Evolutionary conservation across 2,329 filamentous ascomycete species (phyloP).

Genomic region (Colletotrichum noveboracense): DNA sequence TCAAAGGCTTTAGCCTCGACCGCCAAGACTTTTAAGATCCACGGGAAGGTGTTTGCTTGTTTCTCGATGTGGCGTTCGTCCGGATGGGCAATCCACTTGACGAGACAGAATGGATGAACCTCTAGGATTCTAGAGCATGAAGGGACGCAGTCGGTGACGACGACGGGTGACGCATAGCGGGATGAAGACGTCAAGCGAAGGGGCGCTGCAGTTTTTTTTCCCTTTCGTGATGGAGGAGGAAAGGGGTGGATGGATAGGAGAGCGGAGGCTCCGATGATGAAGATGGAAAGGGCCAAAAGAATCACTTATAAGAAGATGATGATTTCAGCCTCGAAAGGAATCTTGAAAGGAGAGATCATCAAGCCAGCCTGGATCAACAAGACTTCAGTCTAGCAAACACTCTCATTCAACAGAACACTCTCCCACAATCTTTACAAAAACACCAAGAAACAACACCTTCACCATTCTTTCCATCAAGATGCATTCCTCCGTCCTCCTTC

Average conservation of each 20-base stretch:
- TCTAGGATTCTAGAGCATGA: neutral
- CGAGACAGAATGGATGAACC: neutral
- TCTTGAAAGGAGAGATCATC: neutral
- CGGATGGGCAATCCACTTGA: neutral
- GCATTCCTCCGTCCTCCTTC: conserved; percentile 1
- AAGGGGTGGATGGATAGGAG: neutral
- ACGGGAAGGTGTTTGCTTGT: neutral
- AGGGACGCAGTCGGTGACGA: neutral
- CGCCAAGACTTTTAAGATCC: neutral
- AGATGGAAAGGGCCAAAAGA: neutral
- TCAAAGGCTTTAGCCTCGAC: neutral
- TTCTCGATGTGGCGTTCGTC: neutral
- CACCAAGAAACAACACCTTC: neutral
- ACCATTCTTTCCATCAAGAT: neutral
- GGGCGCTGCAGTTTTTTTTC: neutral
- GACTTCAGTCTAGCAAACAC: neutral
- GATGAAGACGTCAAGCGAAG: neutral
- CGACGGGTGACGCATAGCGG: neutral
- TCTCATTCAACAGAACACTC: neutral
- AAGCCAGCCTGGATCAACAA: neutral
- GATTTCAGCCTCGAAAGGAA: neutral
- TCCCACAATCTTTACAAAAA: neutral
- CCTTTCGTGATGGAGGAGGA: neutral
- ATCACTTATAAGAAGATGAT: neutral
- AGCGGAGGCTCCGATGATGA: neutral